Conservation (phyloP, 495 filamentous ascomycete genomes). For the Cladorrhinum samala region DNA sequence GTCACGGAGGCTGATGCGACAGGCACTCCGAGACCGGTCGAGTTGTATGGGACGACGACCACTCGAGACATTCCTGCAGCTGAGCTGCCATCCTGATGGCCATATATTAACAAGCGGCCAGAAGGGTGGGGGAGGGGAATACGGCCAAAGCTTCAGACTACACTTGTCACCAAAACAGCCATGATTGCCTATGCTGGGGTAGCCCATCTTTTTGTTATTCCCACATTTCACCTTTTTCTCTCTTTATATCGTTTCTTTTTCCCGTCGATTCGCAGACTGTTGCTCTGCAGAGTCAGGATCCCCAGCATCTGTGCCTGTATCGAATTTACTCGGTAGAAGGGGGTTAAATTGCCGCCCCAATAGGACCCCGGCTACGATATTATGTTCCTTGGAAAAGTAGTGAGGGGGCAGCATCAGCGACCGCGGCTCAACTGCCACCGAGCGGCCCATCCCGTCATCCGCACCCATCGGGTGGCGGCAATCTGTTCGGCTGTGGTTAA, state of each 20-base stretch:
- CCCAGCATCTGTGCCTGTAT: too few species aligned
- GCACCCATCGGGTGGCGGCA: too few species aligned
- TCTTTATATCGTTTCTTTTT: too few species aligned
- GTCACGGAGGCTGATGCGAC: background rate
- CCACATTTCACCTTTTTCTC: too few species aligned
- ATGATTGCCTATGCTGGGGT: too few species aligned
- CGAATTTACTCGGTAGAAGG: too few species aligned
- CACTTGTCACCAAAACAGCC: background rate
- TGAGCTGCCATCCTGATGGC: background rate
- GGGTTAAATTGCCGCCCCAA: conserved; percentile 8
- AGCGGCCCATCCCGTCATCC: background rate
- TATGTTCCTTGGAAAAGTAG: background rate
- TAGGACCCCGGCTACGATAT: background rate
- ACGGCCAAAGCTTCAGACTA: background rate
- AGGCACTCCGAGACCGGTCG: background rate
- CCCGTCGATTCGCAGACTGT: too few species aligned
- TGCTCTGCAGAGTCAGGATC: too few species aligned
- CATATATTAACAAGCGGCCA: background rate
- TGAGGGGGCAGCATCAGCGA: background rate
- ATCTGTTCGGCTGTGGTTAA: background rate
- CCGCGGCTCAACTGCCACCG: background rate
- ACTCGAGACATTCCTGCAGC: background rate
- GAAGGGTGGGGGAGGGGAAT: background rate
- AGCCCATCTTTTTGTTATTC: too few species aligned
- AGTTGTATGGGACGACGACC: background rate